Evolutionary conservation across 257 asterid genomes (phyloP), one percentile per base, ranked within the genome.

Genomic region (Anisodus tanguticus): DNA sequence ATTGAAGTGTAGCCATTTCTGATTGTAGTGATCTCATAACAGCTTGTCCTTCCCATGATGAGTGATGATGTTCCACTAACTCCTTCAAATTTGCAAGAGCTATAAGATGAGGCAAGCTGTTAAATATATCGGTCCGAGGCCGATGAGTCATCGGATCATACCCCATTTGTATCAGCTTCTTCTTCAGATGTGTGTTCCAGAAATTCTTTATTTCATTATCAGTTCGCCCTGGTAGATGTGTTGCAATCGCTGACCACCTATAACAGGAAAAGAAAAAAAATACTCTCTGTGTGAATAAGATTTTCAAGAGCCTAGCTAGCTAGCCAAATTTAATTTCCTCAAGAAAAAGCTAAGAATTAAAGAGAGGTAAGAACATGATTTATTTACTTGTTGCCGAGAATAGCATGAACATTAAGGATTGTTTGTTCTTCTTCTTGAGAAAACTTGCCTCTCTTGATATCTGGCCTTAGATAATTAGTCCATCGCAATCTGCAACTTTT

Each of bases 101-200:
- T 35, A 95, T 86, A 85, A 95, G 95, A 77, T 91, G 93, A 5
- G 97, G 97, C 5, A 91, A 84, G 85, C 90, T 92, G 10, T 95
- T 88, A 80, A 89, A 92, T 5, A 94, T 88, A 87, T 93, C 97
- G 22, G 97, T 92, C 3, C 97, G 86, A 1, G 97, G 98, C 0
- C 90, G 91, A 69, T 92, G 98, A 54, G 98, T 95, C 94, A 93
- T 95, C 45, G 98, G 98, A 89, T 91, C 97, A 89, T 90, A 90
- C 2, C 97, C 97, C 97, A 91, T 92, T 41, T 93, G 95, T 81
- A 94, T 94, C 71, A 94, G 79, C 87, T 92, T 94, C 90, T 94
- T 94, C 88, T 92, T 94, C 47, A 94, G 85, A 84, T 94, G 97
- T 0, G 98, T 94, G 91, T 93, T 94, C 98, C 98, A 94, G 79